Conservation (phyloP, 1,284 basidiomycete genomes). For the Chalciporus sp. region DNA sequence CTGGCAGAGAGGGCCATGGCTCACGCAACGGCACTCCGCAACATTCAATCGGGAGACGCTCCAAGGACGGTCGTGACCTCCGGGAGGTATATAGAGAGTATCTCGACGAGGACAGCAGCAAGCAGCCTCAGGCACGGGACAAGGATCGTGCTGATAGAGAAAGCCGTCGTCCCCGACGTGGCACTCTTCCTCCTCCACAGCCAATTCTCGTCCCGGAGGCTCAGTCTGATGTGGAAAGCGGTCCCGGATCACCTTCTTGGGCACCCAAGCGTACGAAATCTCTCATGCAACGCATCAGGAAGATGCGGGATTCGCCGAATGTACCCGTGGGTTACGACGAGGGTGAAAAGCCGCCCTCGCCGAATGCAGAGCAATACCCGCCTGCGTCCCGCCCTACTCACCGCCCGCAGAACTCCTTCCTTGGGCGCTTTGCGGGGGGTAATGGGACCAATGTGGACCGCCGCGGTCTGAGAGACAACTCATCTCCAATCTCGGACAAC, state of each 20-base stretch:
- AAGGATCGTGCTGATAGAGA: slow-evolving; percentile 34
- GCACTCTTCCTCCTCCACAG: slow-evolving; percentile 71
- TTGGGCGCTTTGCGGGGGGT: slow-evolving; percentile 64
- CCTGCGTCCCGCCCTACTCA: slow-evolving; percentile 56
- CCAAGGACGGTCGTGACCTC: slow-evolving; percentile 47
- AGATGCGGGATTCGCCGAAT: slow-evolving; percentile 81
- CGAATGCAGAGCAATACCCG: slow-evolving; percentile 45
- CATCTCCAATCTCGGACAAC: slow-evolving; percentile 43
- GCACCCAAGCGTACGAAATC: slow-evolving; percentile 74
- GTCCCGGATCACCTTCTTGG: slow-evolving; percentile 43
- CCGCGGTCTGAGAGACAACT: slow-evolving; percentile 31
- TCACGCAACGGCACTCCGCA: slow-evolving; percentile 34
- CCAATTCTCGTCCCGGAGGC: slow-evolving; percentile 71
- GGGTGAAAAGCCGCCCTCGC: slow-evolving; percentile 47
- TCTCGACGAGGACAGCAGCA: slow-evolving; percentile 39
- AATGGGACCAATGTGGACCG: slow-evolving; percentile 29
- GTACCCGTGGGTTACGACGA: slow-evolving; percentile 65
- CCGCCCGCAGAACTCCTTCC: slow-evolving; percentile 68
- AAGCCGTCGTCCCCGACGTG: slow-evolving; percentile 43
- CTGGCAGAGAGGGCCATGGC: slow-evolving; percentile 51
- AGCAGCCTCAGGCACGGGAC: slow-evolving; percentile 29
- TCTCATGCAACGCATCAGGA: slow-evolving; percentile 81
- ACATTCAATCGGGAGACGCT: slow-evolving; percentile 39
- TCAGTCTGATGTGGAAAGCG: slow-evolving; percentile 38
- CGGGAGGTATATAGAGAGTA: slow-evolving; percentile 48